Conservation (phyloP, 148 eudicot genomes). For the Heliamphora exappendiculata region DNA sequence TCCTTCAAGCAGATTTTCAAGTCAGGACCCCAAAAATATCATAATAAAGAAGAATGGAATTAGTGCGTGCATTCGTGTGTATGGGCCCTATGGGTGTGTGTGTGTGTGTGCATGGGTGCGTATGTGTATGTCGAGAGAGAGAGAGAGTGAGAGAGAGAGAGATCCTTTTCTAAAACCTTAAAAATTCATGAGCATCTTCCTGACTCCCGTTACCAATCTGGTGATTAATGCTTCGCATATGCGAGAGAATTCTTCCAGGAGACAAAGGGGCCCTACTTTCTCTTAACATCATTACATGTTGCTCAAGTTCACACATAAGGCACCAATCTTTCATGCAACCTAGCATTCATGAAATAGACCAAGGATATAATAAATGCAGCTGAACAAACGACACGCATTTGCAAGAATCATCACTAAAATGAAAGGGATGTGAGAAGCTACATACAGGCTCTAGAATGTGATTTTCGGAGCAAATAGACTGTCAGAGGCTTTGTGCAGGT, state of each 20-base stretch:
- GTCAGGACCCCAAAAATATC: not conserved
- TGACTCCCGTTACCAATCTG: conserved; percentile 92
- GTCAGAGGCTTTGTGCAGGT: conserved; percentile 87
- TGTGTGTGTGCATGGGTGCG: not conserved
- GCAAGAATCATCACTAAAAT: conserved; percentile 7
- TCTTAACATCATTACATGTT: conserved; percentile 63
- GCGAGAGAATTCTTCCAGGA: conserved; percentile 61
- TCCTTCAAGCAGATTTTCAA: not conserved
- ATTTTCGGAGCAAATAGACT: conserved; percentile 59
- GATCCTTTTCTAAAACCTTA: conserved; percentile 39
- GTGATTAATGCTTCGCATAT: conserved; percentile 64
- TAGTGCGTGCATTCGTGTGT: no score
- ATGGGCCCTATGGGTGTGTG: no score
- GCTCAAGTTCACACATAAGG: conserved; percentile 92
- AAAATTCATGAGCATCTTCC: conserved; percentile 98
- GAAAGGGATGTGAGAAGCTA: conserved; percentile 12
- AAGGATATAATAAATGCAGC: conserved; percentile 11
- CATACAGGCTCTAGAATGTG: conserved; percentile 82
- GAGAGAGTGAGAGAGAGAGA: not conserved
- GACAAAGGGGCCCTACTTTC: conserved; percentile 75
- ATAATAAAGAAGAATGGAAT: not conserved
- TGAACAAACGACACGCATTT: conserved; percentile 3
- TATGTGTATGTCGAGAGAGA: no score
- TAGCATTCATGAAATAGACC: conserved; percentile 19
- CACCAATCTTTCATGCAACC: conserved; percentile 81